These are phyloP conservation scores for Leccinum rimulosum DNA, from an alignment of 768 basidiomycete species.

Conservation along the genomic window DNA sequence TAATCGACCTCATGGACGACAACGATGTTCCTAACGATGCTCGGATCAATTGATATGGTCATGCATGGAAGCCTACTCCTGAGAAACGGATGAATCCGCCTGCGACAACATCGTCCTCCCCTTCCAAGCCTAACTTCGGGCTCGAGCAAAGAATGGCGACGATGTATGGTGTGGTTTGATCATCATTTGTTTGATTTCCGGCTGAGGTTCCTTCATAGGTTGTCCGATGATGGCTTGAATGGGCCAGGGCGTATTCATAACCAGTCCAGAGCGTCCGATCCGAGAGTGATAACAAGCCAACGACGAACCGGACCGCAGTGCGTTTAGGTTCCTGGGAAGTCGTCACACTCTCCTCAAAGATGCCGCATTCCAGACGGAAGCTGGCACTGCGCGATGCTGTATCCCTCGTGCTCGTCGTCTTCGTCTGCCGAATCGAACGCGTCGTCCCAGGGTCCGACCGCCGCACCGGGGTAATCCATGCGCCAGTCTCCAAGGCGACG, in stretches of 20 bases:
- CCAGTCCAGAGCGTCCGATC: neutral
- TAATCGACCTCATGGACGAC: neutral
- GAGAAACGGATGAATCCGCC: neutral
- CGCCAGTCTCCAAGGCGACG: conserved; percentile 11
- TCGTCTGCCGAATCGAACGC: conserved; percentile 9
- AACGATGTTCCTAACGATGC: neutral
- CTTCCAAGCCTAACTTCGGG: neutral
- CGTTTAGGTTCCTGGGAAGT: neutral
- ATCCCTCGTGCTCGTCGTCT: conserved; percentile 1
- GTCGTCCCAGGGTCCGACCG: conserved; percentile 13
- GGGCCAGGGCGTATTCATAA: neutral
- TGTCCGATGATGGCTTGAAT: neutral
- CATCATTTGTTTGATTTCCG: neutral
- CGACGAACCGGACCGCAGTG: neutral
- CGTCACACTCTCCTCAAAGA: neutral
- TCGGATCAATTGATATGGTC: neutral
- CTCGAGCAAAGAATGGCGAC: neutral
- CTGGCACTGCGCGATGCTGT: conserved; percentile 4
- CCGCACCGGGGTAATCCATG: conserved; percentile 9
- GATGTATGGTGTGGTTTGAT: neutral
- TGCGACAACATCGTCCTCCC: neutral
- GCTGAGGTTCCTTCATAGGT: neutral
- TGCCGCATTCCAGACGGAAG: neutral
- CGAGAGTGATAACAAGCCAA: neutral
- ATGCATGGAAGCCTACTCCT: neutral